These are phyloP conservation scores for Alternaria burnsii DNA, from an alignment of 2,329 filamentous ascomycete species.

Conservation along the genomic window DNA sequence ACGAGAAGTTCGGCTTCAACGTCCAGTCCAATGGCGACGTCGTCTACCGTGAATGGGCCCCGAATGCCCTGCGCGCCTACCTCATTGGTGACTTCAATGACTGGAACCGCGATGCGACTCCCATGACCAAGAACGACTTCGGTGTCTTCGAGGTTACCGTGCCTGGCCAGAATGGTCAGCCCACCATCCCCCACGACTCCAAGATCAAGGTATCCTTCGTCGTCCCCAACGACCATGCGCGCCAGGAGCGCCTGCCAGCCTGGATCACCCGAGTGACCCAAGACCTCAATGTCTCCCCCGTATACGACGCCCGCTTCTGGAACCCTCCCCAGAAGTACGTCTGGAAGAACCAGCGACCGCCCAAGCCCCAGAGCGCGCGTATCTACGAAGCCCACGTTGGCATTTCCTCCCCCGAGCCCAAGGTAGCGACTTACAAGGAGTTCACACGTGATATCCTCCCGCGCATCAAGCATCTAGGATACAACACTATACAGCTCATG, in stretches of 20 bases:
- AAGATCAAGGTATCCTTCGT: constrained; percentile 95
- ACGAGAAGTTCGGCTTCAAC: constrained; percentile 86
- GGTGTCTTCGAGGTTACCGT: constrained; percentile 87
- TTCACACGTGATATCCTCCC: constrained; percentile 93
- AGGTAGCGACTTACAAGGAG: constrained; percentile 94
- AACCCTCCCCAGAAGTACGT: constrained; percentile 87
- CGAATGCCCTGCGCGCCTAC: constrained; percentile 83
- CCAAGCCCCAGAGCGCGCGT: constrained; percentile 83
- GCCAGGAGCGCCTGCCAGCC: constrained; percentile 86
- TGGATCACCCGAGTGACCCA: constrained; percentile 99
- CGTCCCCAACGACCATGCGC: constrained; percentile 75
- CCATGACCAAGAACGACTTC: constrained; percentile 85
- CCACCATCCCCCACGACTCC: constrained; percentile 88
- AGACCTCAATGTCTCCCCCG: constrained; percentile 85
- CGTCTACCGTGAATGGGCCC: constrained; percentile 94
- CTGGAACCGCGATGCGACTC: constrained; percentile 84
- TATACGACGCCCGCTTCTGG: constrained; percentile 97
- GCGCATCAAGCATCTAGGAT: constrained; percentile 86
- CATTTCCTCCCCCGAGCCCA: constrained; percentile 89
- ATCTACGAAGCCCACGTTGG: constrained; percentile 99
- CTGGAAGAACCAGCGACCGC: constrained; percentile 83
- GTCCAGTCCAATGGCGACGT: constrained; percentile 84
- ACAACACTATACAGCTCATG: constrained; percentile 99
- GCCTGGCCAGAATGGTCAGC: constrained; percentile 74
- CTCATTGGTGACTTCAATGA: constrained; percentile 95